Evolutionary conservation across 306 rosid genomes (phyloP).

Genomic region (Rosa chinensis): DNA sequence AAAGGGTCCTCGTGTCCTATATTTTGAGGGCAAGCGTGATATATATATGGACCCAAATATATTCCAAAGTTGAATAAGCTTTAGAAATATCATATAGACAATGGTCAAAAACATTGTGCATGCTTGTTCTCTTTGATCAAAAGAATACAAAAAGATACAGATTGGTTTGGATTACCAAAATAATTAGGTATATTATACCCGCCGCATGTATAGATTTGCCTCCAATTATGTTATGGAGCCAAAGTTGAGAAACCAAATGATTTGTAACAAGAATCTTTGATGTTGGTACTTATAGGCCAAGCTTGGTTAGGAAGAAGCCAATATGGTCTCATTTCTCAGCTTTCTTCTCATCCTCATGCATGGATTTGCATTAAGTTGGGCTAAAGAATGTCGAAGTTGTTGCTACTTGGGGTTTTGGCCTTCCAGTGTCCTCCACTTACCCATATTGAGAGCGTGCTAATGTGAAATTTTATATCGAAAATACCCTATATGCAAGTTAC

Average conservation of each 20-base stretch:
- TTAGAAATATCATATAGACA: not conserved
- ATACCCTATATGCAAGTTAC: not conserved
- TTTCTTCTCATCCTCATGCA: not conserved
- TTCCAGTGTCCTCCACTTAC: not conserved
- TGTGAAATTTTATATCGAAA: not conserved
- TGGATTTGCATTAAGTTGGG: not conserved
- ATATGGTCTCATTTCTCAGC: not conserved
- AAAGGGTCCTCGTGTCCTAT: constrained; percentile 22
- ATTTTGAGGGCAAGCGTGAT: constrained; percentile 21
- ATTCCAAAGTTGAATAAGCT: not conserved
- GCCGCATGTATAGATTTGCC: constrained; percentile 3
- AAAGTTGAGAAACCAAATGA: constrained; percentile 2
- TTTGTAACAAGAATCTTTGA: constrained; percentile 12
- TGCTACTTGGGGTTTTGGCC: not conserved
- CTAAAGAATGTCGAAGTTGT: not conserved
- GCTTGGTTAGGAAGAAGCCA: not conserved
- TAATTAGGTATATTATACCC: not conserved
- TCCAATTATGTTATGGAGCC: not conserved
- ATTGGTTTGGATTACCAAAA: not conserved
- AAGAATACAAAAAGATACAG: not conserved
- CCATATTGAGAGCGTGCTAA: no score
- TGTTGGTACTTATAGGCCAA: constrained; percentile 17
- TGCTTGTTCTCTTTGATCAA: constrained; percentile 10
- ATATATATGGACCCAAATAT: not conserved
- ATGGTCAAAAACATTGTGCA: not conserved